Evolutionary conservation across 345 rosid genomes (phyloP), one percentile per base, ranked within the genome.

Genomic region (Viola odorata): DNA sequence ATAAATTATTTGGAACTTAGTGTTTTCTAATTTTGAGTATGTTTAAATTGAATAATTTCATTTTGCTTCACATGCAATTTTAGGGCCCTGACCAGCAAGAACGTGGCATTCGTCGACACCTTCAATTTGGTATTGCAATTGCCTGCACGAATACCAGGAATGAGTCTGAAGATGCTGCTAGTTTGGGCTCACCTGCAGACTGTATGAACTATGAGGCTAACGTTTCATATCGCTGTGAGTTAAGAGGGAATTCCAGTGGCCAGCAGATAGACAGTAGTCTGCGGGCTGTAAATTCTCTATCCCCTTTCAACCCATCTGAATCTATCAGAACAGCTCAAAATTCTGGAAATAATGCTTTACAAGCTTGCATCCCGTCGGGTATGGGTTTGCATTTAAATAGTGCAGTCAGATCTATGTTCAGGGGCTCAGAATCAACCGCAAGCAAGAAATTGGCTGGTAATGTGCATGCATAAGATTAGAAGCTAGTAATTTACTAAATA

Each of bases 91-190:
- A 50, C 32, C 73, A 57, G 57, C 60, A 36, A 7, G 70, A 61
- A 51, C 65, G 32, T 55, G 73, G 75, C 32, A 71, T 61, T 4
- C 66, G 73, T 60, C 66, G 79, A 48, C 79, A 65, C 68, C 78
- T 74, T 51, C 77, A 71, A 53, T 77, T 69, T 57, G 75, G 67
- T 51, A 62, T 63, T 48, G 58, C 66, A 45, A 50, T 49, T 50
- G 47, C 53, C 41, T 0, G 40, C 48, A 23, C 44, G 41, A 1
- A 7, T 37, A 51, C 10, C 17, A 50, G 45, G 8, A 53, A 63
- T 37, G 45, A 53, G 53, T 52, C 64, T 52, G 42, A 56, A 41
- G 54, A 52, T 40, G 5, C 38, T 7, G 47, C 38, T 47, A 42
- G 49, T 64, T 45, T 45, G 53, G 53, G 42, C 41, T 51, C 57